A percentile compares a stretch with the other conserved stretches of the same genome.
These are phyloP conservation scores for Fusarium algeriense DNA, from an alignment of 2,329 filamentous ascomycete species.

Conservation along the genomic window DNA sequence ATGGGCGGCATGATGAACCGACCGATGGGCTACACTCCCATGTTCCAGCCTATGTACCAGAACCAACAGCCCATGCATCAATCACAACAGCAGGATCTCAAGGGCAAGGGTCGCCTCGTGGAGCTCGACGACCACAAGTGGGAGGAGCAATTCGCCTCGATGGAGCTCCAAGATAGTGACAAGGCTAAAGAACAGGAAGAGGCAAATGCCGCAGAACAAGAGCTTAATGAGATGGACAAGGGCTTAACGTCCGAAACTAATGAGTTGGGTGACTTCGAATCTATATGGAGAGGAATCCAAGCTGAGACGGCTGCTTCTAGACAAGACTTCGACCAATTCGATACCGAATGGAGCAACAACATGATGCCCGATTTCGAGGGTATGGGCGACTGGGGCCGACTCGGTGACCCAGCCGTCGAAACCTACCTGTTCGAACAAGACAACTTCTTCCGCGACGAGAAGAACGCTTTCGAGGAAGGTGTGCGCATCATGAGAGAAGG, in stretches of 20 bases:
- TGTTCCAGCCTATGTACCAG: constrained; percentile 65
- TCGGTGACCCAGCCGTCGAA: constrained; percentile 82
- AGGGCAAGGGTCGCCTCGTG: constrained; percentile 92
- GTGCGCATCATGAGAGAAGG: constrained; percentile 93
- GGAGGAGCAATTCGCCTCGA: constrained; percentile 95
- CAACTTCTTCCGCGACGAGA: constrained; percentile 85
- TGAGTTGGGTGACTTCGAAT: constrained; percentile 89
- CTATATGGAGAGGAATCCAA: constrained; percentile 86
- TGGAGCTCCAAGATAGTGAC: constrained; percentile 76
- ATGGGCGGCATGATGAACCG: constrained; percentile 66
- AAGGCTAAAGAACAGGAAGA: constrained; percentile 71
- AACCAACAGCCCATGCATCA: constrained; percentile 59
- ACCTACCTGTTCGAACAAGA: constrained; percentile 96
- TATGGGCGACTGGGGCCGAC: constrained; percentile 72
- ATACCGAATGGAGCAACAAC: constrained; percentile 80
- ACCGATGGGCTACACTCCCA: constrained; percentile 66
- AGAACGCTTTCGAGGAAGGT: constrained; percentile 92
- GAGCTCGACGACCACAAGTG: constrained; percentile 94
- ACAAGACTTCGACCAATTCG: constrained; percentile 75
- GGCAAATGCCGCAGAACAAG: constrained; percentile 79
- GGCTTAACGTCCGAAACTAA: constrained; percentile 76
- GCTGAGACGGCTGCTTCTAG: constrained; percentile 78
- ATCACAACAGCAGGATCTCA: constrained; percentile 64
- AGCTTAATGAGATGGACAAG: constrained; percentile 88
- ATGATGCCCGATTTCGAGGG: constrained; percentile 69